A percentile compares a stretch with the other conserved stretches of the same genome.
Evolutionary conservation across 208 protist genomes (phyloP).

Genomic region (Trypanosoma scelopori): DNA sequence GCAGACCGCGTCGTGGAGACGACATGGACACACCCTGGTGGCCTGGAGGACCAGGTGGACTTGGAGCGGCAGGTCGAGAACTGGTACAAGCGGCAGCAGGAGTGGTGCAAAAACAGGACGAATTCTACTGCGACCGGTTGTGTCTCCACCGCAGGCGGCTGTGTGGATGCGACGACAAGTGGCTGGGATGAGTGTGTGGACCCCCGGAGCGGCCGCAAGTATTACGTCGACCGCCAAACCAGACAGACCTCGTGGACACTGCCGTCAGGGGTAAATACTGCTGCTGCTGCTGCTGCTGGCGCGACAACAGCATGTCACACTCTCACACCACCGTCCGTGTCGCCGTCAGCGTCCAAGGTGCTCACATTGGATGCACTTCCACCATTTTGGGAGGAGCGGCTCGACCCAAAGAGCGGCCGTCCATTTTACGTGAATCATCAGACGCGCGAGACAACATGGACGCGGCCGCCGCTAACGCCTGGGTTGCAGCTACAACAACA

Average conservation of each 20-base stretch:
- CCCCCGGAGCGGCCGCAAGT: slow-evolving; percentile 24
- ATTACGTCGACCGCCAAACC: slow-evolving; percentile 40
- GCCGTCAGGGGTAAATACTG: slow-evolving; percentile 10
- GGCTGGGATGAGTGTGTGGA: slow-evolving; percentile 41
- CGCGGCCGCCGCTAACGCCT: slow-evolving; percentile 23
- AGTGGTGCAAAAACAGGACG: slow-evolving; percentile 33
- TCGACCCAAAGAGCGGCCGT: slow-evolving; percentile 40
- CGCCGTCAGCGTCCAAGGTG: background rate
- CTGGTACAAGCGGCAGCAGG: slow-evolving; percentile 37
- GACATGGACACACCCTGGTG: slow-evolving; percentile 72
- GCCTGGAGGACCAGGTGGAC: slow-evolving; percentile 42
- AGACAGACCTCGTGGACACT: slow-evolving; percentile 44
- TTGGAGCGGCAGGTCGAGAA: slow-evolving; percentile 35
- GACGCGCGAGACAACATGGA: slow-evolving; percentile 53
- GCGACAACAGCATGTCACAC: background rate
- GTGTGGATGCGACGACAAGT: background rate
- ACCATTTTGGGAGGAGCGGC: slow-evolving; percentile 43
- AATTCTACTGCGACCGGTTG: background rate
- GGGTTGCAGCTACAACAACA: slow-evolving; percentile 5
- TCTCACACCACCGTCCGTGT: background rate
- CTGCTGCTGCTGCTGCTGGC: background rate
- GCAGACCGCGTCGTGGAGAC: slow-evolving; percentile 29
- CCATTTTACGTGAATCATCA: slow-evolving; percentile 45
- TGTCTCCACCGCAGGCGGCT: no score
- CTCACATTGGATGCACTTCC: slow-evolving; percentile 7